phyloP scores from a whole-genome alignment of 345 rosid species.

The Gynandropsis gynandra region DNA sequence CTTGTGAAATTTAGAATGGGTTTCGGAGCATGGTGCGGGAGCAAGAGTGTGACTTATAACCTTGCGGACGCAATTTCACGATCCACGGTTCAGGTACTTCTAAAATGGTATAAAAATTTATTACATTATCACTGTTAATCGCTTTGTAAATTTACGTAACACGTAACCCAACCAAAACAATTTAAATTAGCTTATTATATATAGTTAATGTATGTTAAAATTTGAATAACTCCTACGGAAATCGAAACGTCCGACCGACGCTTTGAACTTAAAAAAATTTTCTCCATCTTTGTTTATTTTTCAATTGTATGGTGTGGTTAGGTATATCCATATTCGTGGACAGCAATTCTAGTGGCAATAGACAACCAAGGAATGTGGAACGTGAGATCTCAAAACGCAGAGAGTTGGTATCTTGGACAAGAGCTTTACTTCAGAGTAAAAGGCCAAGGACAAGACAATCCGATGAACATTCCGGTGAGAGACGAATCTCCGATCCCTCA shows the following conservation, averaged over 20 bases:
- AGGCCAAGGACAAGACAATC: constrained; percentile 58
- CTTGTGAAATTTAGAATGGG: constrained; percentile 34
- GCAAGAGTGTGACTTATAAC: constrained; percentile 40
- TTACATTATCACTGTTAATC: too few relatives aligned
- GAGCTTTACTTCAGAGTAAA: constrained; percentile 62
- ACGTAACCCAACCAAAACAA: too few relatives aligned
- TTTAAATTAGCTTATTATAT: too few relatives aligned
- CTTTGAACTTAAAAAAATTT: too few relatives aligned
- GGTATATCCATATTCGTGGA: constrained; percentile 70
- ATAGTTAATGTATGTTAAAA: too few relatives aligned
- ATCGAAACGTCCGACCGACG: too few relatives aligned
- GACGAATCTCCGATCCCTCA: constrained; percentile 53
- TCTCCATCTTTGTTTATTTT: too few relatives aligned
- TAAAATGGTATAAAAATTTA: not conserved
- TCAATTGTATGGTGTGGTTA: too few relatives aligned
- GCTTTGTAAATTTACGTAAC: too few relatives aligned
- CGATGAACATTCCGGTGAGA: constrained; percentile 17
- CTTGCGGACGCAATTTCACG: constrained; percentile 53
- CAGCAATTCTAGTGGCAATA: constrained; percentile 49
- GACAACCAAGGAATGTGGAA: constrained; percentile 99
- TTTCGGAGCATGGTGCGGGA: constrained; percentile 46
- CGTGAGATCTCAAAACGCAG: constrained; percentile 63
- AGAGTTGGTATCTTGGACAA: constrained; percentile 67
- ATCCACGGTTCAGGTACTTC: constrained; percentile 48
- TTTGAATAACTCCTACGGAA: too few relatives aligned